Evolutionary conservation across 192 early-diverging fungal genomes (phyloP), one percentile per base, ranked within the genome.

Genomic region (Umbelopsis sp.): DNA sequence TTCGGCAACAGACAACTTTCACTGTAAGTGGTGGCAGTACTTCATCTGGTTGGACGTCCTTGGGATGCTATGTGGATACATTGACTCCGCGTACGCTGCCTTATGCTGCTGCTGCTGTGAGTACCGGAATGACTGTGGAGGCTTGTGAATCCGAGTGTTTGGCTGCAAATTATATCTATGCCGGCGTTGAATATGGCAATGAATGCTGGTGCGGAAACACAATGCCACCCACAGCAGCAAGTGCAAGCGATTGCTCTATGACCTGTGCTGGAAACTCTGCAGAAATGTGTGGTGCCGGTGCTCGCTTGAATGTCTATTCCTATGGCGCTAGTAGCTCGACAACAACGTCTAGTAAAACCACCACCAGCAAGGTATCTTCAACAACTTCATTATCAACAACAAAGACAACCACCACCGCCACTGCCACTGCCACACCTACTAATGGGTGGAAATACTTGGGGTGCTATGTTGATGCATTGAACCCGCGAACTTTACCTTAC

Each of bases 1-100:
- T 90, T n/a, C 53, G 76, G 8, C 37, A 50, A 13, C 7, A 46
- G 2, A 64, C 27, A 20, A 30, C 51, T 4, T 51, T 72, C 44
- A 53, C 52, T 2, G 27, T 30, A 30, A 30, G 27, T 30, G 27
- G 27, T 30, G 27, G 27, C 3, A 3, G 27, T 30, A 30, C 27
- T 30, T 30, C 27, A 2, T 30, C 27, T 23, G 61, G 61, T 15
- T 65, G 61, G 61, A 37, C 61, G 16, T 65, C 35, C 44, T n/a
- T 65, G 8, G 61, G 61, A 12, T 65, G 61, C 12, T 65, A 65
- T 33, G 61, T 65, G 5, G 61, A 65, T 37, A 23, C 61, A n/a
- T 33, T 65, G 18, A 65, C 30, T 23, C 61, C 61, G 15, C 61
- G 61, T n/a, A 65, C 35, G n/a, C 44, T 65, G 8, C 61, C 61